Percentiles rank a stretch among this genome's conserved stretches.
phyloP scores from a whole-genome alignment of 31 red algal species.

The Endocladia muricata region DNA sequence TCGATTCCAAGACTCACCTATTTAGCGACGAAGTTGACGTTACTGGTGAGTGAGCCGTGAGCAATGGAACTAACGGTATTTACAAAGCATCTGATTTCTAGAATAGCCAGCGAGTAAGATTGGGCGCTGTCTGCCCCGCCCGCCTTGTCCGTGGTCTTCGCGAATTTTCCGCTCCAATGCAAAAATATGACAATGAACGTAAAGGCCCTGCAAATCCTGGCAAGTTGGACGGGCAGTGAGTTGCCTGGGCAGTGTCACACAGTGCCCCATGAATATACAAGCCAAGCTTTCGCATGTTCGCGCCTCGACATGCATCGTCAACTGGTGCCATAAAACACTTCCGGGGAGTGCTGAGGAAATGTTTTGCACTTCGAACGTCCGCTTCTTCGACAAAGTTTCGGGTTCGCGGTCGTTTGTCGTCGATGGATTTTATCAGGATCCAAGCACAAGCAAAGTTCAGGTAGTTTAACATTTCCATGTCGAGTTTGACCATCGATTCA shows the following conservation, averaged over 20 bases:
- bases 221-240: background rate
- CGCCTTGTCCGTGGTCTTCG: background rate
- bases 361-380: conserved; percentile 32
- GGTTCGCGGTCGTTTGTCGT: background rate
- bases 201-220: background rate
- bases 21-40: too few relatives aligned
- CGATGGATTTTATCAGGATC: conserved; percentile 39
- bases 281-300: conserved; percentile 21
- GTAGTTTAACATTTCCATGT: conserved; percentile 47
- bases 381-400: conserved; percentile 40
- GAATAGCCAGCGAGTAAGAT: background rate
- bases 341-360: conserved; percentile 44
- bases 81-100: too few relatives aligned
- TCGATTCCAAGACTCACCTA: too few relatives aligned
- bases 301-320: conserved; percentile 12
- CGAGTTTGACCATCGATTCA: conserved; percentile 23
- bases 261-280: conserved; percentile 16
- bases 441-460: conserved; percentile 28
- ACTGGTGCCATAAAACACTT: conserved; percentile 32
- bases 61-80: too few relatives aligned
- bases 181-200: conserved; percentile 29
- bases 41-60: too few relatives aligned
- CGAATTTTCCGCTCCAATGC: conserved; percentile 7
- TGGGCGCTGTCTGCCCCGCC: background rate
- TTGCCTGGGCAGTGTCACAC: background rate